phyloP scores from a whole-genome alignment of 129 eudicot genomes.

The Lactuca sativa region DNA sequence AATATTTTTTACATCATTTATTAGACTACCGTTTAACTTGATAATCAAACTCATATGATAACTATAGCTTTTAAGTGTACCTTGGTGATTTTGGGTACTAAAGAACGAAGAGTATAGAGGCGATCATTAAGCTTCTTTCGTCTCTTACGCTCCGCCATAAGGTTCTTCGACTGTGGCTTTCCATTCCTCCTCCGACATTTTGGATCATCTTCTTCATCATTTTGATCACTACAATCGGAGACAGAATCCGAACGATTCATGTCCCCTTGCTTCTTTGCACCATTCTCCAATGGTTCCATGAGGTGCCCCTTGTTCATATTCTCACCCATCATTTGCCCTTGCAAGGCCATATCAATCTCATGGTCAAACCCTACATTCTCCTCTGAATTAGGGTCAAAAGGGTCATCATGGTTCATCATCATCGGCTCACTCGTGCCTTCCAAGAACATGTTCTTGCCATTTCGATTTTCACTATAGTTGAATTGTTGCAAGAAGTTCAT shows the following conservation, averaged over 20 bases:
- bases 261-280: conserved; percentile 33
- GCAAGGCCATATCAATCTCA: conserved; percentile 54
- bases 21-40: neutral
- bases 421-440: conserved; percentile 39
- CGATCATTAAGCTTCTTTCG: conserved; percentile 97
- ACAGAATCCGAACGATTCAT: conserved; percentile 48
- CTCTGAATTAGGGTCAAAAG: conserved; percentile 38
- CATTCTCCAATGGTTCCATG: conserved; percentile 34
- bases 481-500: conserved; percentile 55
- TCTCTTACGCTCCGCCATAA: conserved; percentile 86
- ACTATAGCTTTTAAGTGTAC: conserved; percentile 24
- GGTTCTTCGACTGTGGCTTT: conserved; percentile 77
- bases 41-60: neutral
- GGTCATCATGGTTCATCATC: conserved; percentile 30
- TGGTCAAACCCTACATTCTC: conserved; percentile 48
- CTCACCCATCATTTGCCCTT: conserved; percentile 38
- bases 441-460: conserved; percentile 35
- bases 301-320: conserved; percentile 18
- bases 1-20: too few relatives aligned
- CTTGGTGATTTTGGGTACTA: conserved; percentile 94
- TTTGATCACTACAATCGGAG: conserved; percentile 61
- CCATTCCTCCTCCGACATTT: conserved; percentile 59
- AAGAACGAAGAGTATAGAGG: conserved; percentile 73
- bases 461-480: conserved; percentile 33
- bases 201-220: conserved; percentile 67